Evolutionary conservation across 164 flowering plant genomes (phyloP), one percentile per base, ranked within the genome.

Genomic region (Buxus sempervirens): DNA sequence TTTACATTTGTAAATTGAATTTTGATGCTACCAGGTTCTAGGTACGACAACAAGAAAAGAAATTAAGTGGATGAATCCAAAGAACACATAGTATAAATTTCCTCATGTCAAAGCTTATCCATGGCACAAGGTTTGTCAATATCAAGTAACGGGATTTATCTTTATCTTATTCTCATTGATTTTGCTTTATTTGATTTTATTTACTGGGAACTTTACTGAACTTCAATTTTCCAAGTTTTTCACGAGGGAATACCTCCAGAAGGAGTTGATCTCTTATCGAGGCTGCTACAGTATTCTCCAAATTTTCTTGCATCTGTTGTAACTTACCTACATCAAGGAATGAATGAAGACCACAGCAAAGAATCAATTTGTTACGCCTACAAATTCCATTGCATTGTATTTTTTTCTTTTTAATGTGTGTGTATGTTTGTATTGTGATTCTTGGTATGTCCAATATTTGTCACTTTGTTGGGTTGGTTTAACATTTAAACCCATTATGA

Each of bases 181-280:
- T 45, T 10, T 4, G 16, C 5, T 15, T 45, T 45, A 10, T 45
- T 45, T 45, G 23, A 12, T 45, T 45, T 15, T 45, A 10, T 45
- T 1, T 10, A 45, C 14, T 45, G 27, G 4, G 26, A 19, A 0
- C 27, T 56, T 54, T 58, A 32, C 19, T 57, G 13, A 24, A 32
- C 18, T 59, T 71, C 15, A 58, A n/a, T 36, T 69, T 71, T 77
- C 63, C 64, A 81, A 82, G 65, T 81, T 27, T 81, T 82, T 62
- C 78, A 75, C 62, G 80, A 82, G 67, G 75, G 82, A 41, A 77
- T 82, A 80, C 83, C 85, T 5, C 83, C 82, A 13, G 84, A 79
- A 68, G 84, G 81, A 23, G 74, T 77, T 16, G 84, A 82, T 67
- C 79, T 82, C 15, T 80, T 75, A 28, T 82, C 84, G 16, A 67